Evolutionary conservation across 2,329 filamentous ascomycete genomes (phyloP), one percentile per base, ranked within the genome.

Genomic region (Pseudofabraea citricarpa): DNA sequence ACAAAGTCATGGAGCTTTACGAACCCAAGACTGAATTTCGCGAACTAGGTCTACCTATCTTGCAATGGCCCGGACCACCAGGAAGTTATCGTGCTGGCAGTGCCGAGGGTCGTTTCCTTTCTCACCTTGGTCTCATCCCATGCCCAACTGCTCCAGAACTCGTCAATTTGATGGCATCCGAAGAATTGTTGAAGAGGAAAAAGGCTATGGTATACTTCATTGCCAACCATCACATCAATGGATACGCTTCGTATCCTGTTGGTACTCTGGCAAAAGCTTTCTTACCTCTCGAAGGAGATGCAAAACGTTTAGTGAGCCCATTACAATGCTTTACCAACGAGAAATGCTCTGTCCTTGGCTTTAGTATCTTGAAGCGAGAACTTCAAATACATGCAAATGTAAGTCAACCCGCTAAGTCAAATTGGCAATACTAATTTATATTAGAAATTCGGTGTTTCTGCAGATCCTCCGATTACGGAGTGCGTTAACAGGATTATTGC

Each of bases 171-270:
- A 90, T 96, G 75, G 74, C 81, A 23, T 79, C 77, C 3, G 51
- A 79, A 58, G 63, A 82, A 63, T 52, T 70, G 48, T 56, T 60
- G 7, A 66, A 89, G 29, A 80, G 90, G 48, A 74, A 79, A 33
- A 80, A 79, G 44, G 79, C 88, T 0, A 79, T 95, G 72, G 75
- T 76, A 2, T 97, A 95, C 63, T 95, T 90, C 61, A 78, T 95
- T 43, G 74, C 79, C 22, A 87, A 91, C 56, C 85, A 91, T 61
- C 81, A 87, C 50, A 75, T 75, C 22, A 88, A 96, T 56, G 77
- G 79, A 1, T 97, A 98, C 62, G 74, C 68, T 1, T 66, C 69
- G 2, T 87, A 80, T 59, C 75, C 81, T 52, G 73, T 85, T 42
- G 70, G 69, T 12, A 62, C 64, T 15, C 74, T 74, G 13, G 70